Evolutionary conservation across 495 filamentous ascomycete genomes (phyloP).

Genomic region (Talaromyces adpressus): DNA sequence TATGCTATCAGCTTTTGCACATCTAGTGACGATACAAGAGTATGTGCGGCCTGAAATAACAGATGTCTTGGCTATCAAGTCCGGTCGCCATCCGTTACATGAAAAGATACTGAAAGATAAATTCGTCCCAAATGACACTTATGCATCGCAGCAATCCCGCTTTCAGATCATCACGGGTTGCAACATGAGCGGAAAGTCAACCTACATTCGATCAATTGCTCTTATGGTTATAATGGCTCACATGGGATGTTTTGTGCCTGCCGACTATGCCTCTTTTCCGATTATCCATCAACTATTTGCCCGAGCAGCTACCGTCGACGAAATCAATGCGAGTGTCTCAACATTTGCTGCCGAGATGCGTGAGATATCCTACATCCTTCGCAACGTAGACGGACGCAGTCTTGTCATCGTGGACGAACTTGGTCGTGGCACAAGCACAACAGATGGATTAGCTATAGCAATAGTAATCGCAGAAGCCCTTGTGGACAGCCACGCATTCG

Average conservation of each 20-base stretch:
- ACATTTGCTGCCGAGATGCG: constrained; percentile 94
- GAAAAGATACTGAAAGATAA: constrained; percentile 61
- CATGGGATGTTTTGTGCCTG: constrained; percentile 86
- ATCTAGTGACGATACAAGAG: constrained; percentile 67
- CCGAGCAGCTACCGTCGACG: constrained; percentile 78
- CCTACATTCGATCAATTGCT: constrained; percentile 83
- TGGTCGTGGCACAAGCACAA: constrained; percentile 82
- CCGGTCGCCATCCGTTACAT: constrained; percentile 75
- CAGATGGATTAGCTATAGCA: constrained; percentile 86
- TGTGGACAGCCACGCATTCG: constrained; percentile 62
- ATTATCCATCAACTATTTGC: constrained; percentile 81
- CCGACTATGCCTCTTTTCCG: constrained; percentile 72
- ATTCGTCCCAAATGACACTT: constrained; percentile 86
- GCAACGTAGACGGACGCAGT: constrained; percentile 65
- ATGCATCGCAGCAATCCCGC: constrained; percentile 65
- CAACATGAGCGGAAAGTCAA: constrained; percentile 99
- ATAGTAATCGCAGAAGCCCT: constrained; percentile 81
- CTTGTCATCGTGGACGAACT: constrained; percentile 90
- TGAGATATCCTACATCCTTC: constrained; percentile 86
- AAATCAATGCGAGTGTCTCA: constrained; percentile 83
- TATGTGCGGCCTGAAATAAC: constrained; percentile 76
- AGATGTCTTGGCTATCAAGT: constrained; percentile 68
- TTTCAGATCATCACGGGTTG: constrained; percentile 94
- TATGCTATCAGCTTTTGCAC: constrained; percentile 80
- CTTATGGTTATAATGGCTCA: constrained; percentile 89